phyloP scores from a whole-genome alignment of 345 rosid genomes.

The Citrus cavaleriei region DNA sequence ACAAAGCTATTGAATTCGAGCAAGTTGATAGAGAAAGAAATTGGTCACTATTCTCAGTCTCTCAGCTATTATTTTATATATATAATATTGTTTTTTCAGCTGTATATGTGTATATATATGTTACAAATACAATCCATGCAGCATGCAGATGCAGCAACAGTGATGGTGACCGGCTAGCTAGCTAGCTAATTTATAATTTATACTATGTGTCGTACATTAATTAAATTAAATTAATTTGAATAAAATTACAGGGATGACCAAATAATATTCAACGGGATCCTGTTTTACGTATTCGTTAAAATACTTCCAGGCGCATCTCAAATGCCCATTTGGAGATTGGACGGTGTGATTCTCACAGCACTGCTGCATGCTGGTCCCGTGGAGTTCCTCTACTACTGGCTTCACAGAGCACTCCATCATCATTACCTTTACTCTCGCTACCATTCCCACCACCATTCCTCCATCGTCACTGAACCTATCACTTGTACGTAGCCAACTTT shows the following conservation, averaged over 20 bases:
- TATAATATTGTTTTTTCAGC: too few relatives aligned
- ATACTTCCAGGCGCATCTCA: conserved; percentile 24
- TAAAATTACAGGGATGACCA: conserved; percentile 61
- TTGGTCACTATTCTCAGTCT: conserved; percentile 26
- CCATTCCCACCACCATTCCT: conserved; percentile 93
- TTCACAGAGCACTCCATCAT: conserved; percentile 76
- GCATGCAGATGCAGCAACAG: too few relatives aligned
- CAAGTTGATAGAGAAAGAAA: conserved; percentile 68
- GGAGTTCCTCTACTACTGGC: conserved; percentile 82
- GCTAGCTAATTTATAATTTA: too few relatives aligned
- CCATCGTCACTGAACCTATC: conserved; percentile 84
- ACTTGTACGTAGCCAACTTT: conserved; percentile 30
- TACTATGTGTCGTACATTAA: too few relatives aligned
- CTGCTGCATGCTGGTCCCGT: conserved; percentile 73
- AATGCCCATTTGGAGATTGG: conserved; percentile 59
- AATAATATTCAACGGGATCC: conserved; percentile 49
- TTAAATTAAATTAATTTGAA: too few relatives aligned
- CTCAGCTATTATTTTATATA: too few relatives aligned
- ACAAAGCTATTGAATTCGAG: conserved; percentile 68
- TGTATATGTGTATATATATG: too few relatives aligned
- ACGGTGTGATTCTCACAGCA: conserved; percentile 40
- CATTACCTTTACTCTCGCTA: conserved; percentile 80
- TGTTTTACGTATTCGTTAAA: conserved; percentile 28
- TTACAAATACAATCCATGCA: too few relatives aligned
- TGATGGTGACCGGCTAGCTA: too few relatives aligned